Conservation (phyloP, 495 filamentous ascomycete species). For the Letharia columbiana region DNA sequence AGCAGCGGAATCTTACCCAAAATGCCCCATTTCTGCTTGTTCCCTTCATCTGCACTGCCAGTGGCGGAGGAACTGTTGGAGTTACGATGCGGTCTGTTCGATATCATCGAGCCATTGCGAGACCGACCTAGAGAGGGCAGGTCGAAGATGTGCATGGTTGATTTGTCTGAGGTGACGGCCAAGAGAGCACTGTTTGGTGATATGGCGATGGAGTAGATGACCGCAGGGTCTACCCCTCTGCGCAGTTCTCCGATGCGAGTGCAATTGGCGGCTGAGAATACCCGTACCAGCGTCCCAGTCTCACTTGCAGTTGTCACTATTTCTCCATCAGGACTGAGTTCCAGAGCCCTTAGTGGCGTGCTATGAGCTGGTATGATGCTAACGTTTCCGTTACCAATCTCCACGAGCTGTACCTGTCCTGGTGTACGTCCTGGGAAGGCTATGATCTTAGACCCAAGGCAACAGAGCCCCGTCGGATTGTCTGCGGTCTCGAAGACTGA, state of each 20-base stretch:
- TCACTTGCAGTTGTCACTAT: constrained; percentile 87
- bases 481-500: constrained; percentile 76
- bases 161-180: constrained; percentile 95
- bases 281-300: constrained; percentile 77
- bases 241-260: constrained; percentile 74
- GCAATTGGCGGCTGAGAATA: constrained; percentile 70
- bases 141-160: constrained; percentile 89
- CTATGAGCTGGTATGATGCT: constrained; percentile 92
- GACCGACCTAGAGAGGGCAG: constrained; percentile 37
- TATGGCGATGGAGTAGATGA: constrained; percentile 79
- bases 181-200: constrained; percentile 69
- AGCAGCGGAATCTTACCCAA: constrained; percentile 69
- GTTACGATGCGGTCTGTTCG: constrained; percentile 33
- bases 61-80: constrained; percentile 30
- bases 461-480: constrained; percentile 76
- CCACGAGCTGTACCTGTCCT: constrained; percentile 89
- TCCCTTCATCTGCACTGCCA: constrained; percentile 37
- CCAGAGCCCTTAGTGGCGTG: constrained; percentile 66
- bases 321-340: constrained; percentile 70
- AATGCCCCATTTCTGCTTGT: constrained; percentile 69
- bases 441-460: constrained; percentile 59
- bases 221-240: constrained; percentile 78
- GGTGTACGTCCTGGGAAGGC: constrained; percentile 76
- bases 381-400: constrained; percentile 71
- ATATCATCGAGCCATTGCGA: constrained; percentile 24